phyloP scores from a whole-genome alignment of 1,284 basidiomycete species.

The Agroathelia rolfsii region DNA sequence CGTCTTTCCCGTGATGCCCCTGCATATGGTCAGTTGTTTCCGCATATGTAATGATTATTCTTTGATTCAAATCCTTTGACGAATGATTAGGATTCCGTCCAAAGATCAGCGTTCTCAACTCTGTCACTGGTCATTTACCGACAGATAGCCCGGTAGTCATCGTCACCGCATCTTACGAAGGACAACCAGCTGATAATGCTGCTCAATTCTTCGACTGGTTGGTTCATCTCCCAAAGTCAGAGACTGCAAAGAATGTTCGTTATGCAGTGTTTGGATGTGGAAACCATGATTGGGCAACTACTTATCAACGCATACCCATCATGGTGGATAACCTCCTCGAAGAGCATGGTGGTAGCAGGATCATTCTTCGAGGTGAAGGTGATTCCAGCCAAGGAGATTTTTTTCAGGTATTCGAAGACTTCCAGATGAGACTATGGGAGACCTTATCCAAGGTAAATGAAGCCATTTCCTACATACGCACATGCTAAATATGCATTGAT shows the following conservation, averaged over 20 bases:
- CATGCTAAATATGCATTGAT: too few relatives aligned
- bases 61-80: background rate
- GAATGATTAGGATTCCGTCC: slow-evolving; percentile 29
- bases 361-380: slow-evolving; percentile 30
- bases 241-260: slow-evolving; percentile 25
- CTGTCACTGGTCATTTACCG: slow-evolving; percentile 28
- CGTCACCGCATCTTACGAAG: slow-evolving; percentile 44
- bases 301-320: slow-evolving; percentile 41
- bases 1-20: slow-evolving; percentile 32
- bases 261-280: slow-evolving; percentile 47
- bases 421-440: slow-evolving; percentile 32
- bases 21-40: slow-evolving; percentile 23
- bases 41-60: background rate
- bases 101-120: slow-evolving; percentile 33
- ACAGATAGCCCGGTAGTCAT: slow-evolving; percentile 39
- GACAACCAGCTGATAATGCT: slow-evolving; percentile 39
- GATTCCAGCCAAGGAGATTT: slow-evolving; percentile 35
- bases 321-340: slow-evolving; percentile 31
- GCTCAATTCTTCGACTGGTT: slow-evolving; percentile 36
- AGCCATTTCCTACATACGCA: background rate
- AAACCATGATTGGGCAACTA: slow-evolving; percentile 42
- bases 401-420: slow-evolving; percentile 37
- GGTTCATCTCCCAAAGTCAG: slow-evolving; percentile 18
- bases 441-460: slow-evolving; percentile 22
- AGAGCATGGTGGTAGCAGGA: slow-evolving; percentile 28